Conservation (phyloP, 2,329 filamentous ascomycete genomes). For the Cyphellophora europaea region DNA sequence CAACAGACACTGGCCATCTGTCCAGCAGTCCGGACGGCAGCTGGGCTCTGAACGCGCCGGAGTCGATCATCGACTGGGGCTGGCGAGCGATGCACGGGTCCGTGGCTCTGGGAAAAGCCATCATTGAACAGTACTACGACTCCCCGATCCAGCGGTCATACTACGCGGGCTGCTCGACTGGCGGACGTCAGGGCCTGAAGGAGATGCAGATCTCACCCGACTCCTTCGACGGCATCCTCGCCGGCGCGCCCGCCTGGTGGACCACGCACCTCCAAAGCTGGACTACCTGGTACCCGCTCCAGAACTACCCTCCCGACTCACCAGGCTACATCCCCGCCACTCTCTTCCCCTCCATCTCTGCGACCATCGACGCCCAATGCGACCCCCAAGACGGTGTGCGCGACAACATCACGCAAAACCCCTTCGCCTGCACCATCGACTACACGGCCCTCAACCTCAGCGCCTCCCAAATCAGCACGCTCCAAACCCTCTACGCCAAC, state of each 20-base stretch:
- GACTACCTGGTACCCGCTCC: slow-evolving; percentile 18
- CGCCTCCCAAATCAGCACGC: background rate
- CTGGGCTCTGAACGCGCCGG: slow-evolving; percentile 32
- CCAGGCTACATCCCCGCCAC: slow-evolving; percentile 17
- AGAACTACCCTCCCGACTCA: slow-evolving; percentile 23
- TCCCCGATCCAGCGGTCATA: slow-evolving; percentile 34
- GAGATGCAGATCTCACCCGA: slow-evolving; percentile 34
- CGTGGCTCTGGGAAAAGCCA: slow-evolving; percentile 33
- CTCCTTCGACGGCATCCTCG: slow-evolving; percentile 40
- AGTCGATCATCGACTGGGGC: slow-evolving; percentile 28
- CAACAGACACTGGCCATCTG: slow-evolving; percentile 37
- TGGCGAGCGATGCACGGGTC: slow-evolving; percentile 39
- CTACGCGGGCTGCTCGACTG: slow-evolving; percentile 40
- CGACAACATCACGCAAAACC: slow-evolving; percentile 31
- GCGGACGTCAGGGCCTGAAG: slow-evolving; percentile 38
- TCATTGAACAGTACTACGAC: slow-evolving; percentile 31
- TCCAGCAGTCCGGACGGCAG: slow-evolving; percentile 22
- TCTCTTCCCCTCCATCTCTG: slow-evolving; percentile 26
- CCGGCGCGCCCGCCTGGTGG: slow-evolving; percentile 43
- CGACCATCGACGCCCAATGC: slow-evolving; percentile 24
- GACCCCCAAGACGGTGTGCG: slow-evolving; percentile 20
- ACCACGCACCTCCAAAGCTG: slow-evolving; percentile 20
- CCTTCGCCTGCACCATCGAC: slow-evolving; percentile 34
- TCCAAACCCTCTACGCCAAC: background rate
- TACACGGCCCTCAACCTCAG: background rate